phyloP scores from a whole-genome alignment of 2,329 filamentous ascomycete species.

The Aspergillus aculeatus region DNA sequence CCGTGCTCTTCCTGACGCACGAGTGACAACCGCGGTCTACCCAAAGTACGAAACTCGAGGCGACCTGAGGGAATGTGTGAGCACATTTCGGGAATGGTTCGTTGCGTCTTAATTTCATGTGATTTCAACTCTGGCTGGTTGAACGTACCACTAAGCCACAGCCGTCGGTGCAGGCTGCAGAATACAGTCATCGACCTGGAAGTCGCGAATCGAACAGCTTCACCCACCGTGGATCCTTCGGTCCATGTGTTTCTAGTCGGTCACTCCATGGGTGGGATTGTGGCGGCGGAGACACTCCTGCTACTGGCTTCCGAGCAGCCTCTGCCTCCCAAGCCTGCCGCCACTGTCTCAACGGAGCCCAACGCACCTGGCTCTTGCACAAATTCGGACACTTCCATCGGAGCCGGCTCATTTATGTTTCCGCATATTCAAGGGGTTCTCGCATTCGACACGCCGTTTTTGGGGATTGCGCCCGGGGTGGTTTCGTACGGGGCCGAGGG shows the following conservation, averaged over 20 bases:
- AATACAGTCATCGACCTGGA: conserved; percentile 94
- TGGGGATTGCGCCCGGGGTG: conserved; percentile 52
- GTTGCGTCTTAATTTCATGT: conserved; percentile 2
- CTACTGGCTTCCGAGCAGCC: conserved; percentile 68
- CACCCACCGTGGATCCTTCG: conserved; percentile 80
- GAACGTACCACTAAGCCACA: background rate
- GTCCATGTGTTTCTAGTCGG: conserved; percentile 80
- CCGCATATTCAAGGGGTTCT: conserved; percentile 87
- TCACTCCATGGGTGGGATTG: conserved; percentile 91
- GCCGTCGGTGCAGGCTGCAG: conserved; percentile 61
- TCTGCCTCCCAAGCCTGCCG: conserved; percentile 35
- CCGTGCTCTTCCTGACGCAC: conserved; percentile 44
- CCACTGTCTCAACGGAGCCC: conserved; percentile 20
- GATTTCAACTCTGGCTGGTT: background rate
- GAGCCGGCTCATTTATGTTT: conserved; percentile 68
- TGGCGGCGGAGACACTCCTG: conserved; percentile 84
- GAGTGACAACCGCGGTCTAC: conserved; percentile 45
- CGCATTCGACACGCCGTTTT: conserved; percentile 89
- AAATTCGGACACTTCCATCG: conserved; percentile 19
- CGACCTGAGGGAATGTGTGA: conserved; percentile 47
- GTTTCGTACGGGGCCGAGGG: conserved; percentile 67
- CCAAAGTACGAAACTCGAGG: conserved; percentile 52
- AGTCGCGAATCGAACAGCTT: conserved; percentile 74
- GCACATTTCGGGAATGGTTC: conserved; percentile 49
- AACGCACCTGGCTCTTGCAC: conserved; percentile 1